Base-by-base conservation (phyloP, 2,329 filamentous ascomycete species). In the Paraconiothyrium brasiliense region DNA sequence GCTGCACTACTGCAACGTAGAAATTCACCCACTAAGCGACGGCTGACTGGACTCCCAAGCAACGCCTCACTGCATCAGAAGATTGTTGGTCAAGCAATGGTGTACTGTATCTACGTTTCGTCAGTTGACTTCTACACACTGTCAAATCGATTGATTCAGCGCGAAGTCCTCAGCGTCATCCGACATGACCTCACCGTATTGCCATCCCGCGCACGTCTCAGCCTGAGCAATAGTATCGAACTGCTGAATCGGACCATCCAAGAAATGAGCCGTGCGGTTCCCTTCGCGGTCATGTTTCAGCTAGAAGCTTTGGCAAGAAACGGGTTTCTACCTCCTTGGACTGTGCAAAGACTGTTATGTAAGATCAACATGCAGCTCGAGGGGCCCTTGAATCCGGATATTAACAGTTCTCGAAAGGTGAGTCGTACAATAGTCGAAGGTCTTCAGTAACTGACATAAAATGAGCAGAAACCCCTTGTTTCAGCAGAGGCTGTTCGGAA, bases 271-370 rank as follows among this genome's bases (percentile, higher is more conserved):
- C 3, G 50, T 1, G 34, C 64, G 0, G 62, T 88, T 56, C 79
- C 88, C 3, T 93, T 90, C 63, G 74, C 79, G 0, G 69, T 91
- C 1, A 80, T 88, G 1, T 92, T 89, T 64, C 88, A 92, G 66
- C 75, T 92, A 2, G 85, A 91, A 59, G 85, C 84, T n/a, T 77
- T 93, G 8, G 87, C 88, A 0, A 83, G 84, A 69, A 91, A 92
- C 67, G 58, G 51, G 9, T 66, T 34, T 22, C 41, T 66, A 8
- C 61, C 58, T 2, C 63, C 61, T 13, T 63, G 60, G 61, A 61
- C 51, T 30, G 60, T 66, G 5, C n/a, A 49, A 34, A 47, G 27
- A 2, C 58, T 66, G 7, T 44, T 66, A 10, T 34, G n/a, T 16
- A 59, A 49, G 30, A 44, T 61, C 22, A n/a, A n/a, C 20, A 43